A percentile compares a stretch with the other conserved stretches of the same genome.
These are phyloP conservation scores for Xylaria sp. DNA, from an alignment of 2,329 filamentous ascomycete species.

Conservation along the genomic window DNA sequence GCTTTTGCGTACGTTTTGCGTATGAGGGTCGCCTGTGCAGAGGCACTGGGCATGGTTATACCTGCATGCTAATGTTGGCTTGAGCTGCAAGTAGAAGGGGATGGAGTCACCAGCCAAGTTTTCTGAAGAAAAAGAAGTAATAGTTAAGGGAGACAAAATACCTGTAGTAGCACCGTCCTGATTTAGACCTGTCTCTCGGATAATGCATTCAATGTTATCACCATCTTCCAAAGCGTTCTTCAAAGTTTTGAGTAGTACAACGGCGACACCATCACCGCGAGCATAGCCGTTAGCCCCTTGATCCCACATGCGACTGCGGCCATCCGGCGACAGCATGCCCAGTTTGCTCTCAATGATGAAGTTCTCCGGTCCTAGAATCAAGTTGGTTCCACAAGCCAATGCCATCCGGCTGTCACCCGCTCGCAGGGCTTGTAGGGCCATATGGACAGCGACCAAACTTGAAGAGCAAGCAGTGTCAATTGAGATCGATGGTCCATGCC, in stretches of 20 bases:
- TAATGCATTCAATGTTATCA: constrained; percentile 3
- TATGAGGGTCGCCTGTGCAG: background rate
- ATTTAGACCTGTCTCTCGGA: constrained; percentile 8
- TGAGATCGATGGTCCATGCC: constrained; percentile 13
- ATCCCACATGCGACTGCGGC: constrained; percentile 39
- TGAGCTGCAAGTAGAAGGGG: background rate
- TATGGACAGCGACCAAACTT: constrained; percentile 11
- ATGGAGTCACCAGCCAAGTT: background rate
- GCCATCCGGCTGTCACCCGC: background rate
- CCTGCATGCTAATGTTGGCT: background rate
- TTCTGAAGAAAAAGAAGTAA: background rate
- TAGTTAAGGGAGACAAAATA: background rate
- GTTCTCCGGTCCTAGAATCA: constrained; percentile 8
- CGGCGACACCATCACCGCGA: constrained; percentile 40
- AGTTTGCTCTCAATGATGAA: constrained; percentile 9
- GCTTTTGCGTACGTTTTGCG: background rate
- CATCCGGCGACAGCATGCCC: constrained; percentile 14
- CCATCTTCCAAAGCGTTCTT: background rate
- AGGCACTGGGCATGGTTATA: background rate
- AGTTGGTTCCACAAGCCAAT: constrained; percentile 4
- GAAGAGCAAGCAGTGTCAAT: constrained; percentile 15
- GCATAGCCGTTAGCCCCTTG: constrained; percentile 39
- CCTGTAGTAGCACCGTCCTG: constrained; percentile 2
- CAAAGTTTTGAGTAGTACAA: constrained; percentile 57
- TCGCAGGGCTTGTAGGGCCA: constrained; percentile 10